These are phyloP conservation scores for Avena insularis DNA, from an alignment of 176 grass and related monocot species.

Conservation along the genomic window DNA sequence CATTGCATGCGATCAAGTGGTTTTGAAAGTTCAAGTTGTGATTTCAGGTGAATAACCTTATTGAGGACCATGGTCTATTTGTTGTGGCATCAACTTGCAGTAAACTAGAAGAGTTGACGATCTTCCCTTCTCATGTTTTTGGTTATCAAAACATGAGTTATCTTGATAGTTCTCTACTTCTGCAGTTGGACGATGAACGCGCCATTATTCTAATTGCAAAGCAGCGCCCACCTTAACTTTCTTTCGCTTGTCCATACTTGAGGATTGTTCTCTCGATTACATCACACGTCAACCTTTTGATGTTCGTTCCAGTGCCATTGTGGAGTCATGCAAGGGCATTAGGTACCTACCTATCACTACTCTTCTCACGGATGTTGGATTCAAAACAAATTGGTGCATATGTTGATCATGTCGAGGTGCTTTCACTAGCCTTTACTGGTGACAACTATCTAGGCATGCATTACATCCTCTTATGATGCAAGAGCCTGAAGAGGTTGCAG, in stretches of 20 bases:
- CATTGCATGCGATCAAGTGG: no score
- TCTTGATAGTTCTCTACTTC: conserved; percentile 71
- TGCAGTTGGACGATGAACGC: conserved; percentile 63
- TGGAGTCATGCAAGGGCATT: conserved; percentile 55
- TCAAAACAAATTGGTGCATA: conserved; percentile 63
- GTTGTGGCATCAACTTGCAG: no score
- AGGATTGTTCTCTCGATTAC: conserved; percentile 58
- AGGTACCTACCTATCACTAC: conserved; percentile 58
- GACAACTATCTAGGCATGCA: conserved; percentile 56
- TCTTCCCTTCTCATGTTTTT: conserved; percentile 61
- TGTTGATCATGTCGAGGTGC: conserved; percentile 67
- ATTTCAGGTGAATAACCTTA: no score
- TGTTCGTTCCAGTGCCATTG: conserved; percentile 38
- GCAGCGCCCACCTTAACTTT: conserved; percentile 65
- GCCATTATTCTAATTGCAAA: conserved; percentile 60
- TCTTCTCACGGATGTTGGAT: conserved; percentile 63
- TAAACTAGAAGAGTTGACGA: conserved; percentile 65
- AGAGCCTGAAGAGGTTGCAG: conserved; percentile 72
- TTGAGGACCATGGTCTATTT: no score
- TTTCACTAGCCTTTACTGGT: conserved; percentile 66
- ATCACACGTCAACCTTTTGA: conserved; percentile 60
- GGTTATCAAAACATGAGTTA: conserved; percentile 25
- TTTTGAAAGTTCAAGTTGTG: no score
- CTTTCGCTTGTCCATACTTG: conserved; percentile 65
- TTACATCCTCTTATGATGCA: conserved; percentile 75